Percentiles rank a stretch among this genome's conserved stretches.
Conservation (phyloP, 2,329 filamentous ascomycete species). For the Phialophora macrospora region DNA sequence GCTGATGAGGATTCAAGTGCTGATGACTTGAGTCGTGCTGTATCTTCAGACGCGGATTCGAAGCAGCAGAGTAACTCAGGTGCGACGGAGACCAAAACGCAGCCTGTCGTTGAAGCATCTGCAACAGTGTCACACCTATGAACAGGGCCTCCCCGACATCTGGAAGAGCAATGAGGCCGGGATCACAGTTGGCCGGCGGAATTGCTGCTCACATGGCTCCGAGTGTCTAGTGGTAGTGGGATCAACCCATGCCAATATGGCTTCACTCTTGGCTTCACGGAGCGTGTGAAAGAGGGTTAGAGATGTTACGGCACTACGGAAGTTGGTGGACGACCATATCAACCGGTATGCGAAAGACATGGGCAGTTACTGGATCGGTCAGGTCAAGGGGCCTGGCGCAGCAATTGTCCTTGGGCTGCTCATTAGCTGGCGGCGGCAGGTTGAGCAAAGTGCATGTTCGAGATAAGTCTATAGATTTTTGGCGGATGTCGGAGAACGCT, state of each 20-base stretch:
- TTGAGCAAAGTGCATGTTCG: slow-evolving; percentile 14
- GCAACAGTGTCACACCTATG: slow-evolving; percentile 26
- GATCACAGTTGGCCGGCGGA: not conserved
- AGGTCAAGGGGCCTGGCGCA: not conserved
- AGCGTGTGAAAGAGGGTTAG: not conserved
- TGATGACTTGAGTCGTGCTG: slow-evolving; percentile 15
- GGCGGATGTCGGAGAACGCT: slow-evolving; percentile 13
- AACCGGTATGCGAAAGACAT: not conserved
- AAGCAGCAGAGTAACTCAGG: slow-evolving; percentile 12
- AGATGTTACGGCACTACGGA: not conserved
- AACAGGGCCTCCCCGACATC: not conserved
- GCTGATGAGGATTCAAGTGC: slow-evolving; percentile 12
- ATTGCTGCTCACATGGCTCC: not conserved
- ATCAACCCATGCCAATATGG: not conserved
- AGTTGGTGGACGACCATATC: not conserved
- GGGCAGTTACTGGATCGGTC: not conserved
- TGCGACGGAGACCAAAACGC: slow-evolving; percentile 14
- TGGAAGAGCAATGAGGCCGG: not conserved
- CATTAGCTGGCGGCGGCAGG: slow-evolving; percentile 9
- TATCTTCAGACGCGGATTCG: slow-evolving; percentile 21
- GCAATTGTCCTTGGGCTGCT: not conserved
- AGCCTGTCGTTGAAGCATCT: slow-evolving; percentile 18
- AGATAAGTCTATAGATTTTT: slow-evolving; percentile 20
- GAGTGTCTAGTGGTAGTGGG: not conserved
- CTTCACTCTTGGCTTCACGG: not conserved